Evolutionary conservation across 2,329 filamentous ascomycete genomes (phyloP).

Genomic region (Cladophialophora bantiana): DNA sequence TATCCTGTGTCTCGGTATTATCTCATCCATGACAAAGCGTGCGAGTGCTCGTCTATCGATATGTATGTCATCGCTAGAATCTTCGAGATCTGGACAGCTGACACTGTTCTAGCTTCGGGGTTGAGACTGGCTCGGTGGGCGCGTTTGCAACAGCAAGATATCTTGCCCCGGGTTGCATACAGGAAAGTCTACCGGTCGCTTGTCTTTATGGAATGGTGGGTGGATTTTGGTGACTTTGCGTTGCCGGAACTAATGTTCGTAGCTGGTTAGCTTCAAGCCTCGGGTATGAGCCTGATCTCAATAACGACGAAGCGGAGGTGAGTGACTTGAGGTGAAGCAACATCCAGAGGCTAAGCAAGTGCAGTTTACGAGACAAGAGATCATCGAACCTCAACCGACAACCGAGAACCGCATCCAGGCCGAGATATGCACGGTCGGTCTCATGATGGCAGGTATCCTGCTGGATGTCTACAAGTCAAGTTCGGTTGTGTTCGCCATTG

Average conservation of each 20-base stretch:
- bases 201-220: slow-evolving; percentile 30
- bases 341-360: not conserved
- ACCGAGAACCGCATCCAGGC: slow-evolving; percentile 24
- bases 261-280: slow-evolving; percentile 27
- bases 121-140: slow-evolving; percentile 24
- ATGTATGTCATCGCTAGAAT: not conserved
- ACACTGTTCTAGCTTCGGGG: slow-evolving; percentile 15
- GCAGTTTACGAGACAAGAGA: slow-evolving; percentile 19
- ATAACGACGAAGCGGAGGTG: slow-evolving; percentile 18
- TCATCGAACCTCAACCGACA: slow-evolving; percentile 19
- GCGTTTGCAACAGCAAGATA: slow-evolving; percentile 16
- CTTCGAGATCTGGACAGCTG: not conserved
- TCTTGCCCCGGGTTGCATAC: slow-evolving; percentile 10
- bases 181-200: slow-evolving; percentile 24
- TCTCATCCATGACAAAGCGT: slow-evolving; percentile 27
- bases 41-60: slow-evolving; percentile 21
- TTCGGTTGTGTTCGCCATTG: slow-evolving; percentile 16
- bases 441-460: slow-evolving; percentile 20
- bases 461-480: slow-evolving; percentile 18
- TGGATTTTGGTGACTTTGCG: not conserved
- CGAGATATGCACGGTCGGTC: slow-evolving; percentile 21
- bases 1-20: slow-evolving; percentile 24
- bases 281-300: slow-evolving; percentile 23
- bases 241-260: not conserved
- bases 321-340: not conserved